These are phyloP conservation scores for Buxus sempervirens DNA, from an alignment of 164 flowering plant species.

Conservation along the genomic window DNA sequence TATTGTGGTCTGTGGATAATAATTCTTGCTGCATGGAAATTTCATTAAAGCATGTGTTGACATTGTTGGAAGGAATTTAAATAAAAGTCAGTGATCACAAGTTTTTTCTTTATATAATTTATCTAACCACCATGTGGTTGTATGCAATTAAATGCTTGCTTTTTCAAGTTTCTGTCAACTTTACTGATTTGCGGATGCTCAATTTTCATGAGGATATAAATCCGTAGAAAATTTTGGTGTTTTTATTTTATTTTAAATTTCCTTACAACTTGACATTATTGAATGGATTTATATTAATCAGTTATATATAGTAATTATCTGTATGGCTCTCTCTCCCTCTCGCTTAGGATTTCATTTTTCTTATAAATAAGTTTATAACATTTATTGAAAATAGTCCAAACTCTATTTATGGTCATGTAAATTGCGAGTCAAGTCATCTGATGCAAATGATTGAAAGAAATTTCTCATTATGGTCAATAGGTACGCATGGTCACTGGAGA, in stretches of 20 bases:
- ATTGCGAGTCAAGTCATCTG: neutral
- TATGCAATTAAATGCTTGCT: too few relatives aligned
- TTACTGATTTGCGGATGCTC: neutral
- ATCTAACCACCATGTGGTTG: neutral
- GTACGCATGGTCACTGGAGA: slow-evolving; percentile 99
- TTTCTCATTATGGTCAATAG: slow-evolving; percentile 29
- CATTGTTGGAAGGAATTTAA: too few relatives aligned
- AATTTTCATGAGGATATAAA: too few relatives aligned
- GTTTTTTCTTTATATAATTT: neutral
- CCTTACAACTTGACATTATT: neutral
- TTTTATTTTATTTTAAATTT: too few relatives aligned
- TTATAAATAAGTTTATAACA: neutral
- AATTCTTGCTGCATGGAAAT: too few relatives aligned
- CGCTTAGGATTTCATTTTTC: neutral
- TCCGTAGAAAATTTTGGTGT: neutral
- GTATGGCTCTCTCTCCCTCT: neutral
- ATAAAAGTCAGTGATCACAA: too few relatives aligned
- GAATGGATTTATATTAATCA: neutral
- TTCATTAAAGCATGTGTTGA: too few relatives aligned
- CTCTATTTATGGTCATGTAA: neutral
- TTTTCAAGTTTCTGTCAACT: neutral
- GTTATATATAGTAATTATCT: neutral
- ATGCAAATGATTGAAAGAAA: neutral
- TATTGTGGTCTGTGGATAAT: too few relatives aligned
- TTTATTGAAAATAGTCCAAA: neutral